phyloP scores from a whole-genome alignment of 768 basidiomycete genomes.

The Suillus discolor region DNA sequence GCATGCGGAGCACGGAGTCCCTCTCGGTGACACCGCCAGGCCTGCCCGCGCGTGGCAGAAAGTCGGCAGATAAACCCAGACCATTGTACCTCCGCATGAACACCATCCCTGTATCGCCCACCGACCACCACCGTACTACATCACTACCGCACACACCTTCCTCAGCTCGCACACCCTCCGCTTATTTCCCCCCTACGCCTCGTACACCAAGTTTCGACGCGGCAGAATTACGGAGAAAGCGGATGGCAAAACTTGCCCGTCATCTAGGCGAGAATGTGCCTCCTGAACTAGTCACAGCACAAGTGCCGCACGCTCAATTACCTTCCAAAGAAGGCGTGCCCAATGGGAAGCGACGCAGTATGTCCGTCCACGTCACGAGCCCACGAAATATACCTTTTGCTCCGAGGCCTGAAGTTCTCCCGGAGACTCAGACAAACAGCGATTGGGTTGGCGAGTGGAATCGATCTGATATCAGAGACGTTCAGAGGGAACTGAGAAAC shows the following conservation, averaged over 20 bases:
- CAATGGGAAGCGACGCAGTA: slow-evolving; percentile 15
- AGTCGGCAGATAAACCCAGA: slow-evolving; percentile 17
- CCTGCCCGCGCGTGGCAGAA: slow-evolving; percentile 19
- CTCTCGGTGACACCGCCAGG: slow-evolving; percentile 20
- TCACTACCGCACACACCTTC: slow-evolving; percentile 16
- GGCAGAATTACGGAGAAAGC: slow-evolving; percentile 43
- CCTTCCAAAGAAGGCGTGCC: slow-evolving; percentile 5
- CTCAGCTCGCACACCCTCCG: slow-evolving; percentile 11
- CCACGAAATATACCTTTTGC: not conserved
- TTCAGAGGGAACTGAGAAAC: slow-evolving; percentile 39
- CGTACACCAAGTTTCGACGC: slow-evolving; percentile 25
- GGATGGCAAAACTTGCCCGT: slow-evolving; percentile 59
- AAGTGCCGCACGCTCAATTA: not conserved
- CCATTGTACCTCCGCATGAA: slow-evolving; percentile 28
- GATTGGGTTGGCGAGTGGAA: slow-evolving; percentile 47
- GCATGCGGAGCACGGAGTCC: slow-evolving; percentile 16
- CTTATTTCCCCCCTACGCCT: slow-evolving; percentile 20
- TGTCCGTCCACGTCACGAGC: slow-evolving; percentile 17
- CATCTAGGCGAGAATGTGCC: slow-evolving; percentile 64
- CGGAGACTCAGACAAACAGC: slow-evolving; percentile 1
- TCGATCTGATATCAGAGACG: slow-evolving; percentile 38
- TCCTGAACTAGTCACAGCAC: slow-evolving; percentile 49
- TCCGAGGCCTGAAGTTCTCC: not conserved
- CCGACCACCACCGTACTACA: slow-evolving; percentile 12
- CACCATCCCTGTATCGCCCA: slow-evolving; percentile 14